phyloP scores from a whole-genome alignment of 352 stramenopile species.

The Phytophthora hybrid region DNA sequence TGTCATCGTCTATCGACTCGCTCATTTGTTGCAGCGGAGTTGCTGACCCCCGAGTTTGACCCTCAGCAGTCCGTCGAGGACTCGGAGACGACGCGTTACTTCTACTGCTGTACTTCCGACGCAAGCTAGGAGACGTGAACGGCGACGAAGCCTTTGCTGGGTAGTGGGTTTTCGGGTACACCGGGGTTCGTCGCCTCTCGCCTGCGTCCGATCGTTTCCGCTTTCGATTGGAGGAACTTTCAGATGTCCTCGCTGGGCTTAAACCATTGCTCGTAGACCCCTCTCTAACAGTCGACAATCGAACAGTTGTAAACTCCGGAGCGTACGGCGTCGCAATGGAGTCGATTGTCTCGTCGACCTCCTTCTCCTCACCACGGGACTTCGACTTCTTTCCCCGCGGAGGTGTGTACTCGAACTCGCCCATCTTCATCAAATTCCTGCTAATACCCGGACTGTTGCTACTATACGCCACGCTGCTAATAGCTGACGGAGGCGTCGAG shows the following conservation, averaged over 20 bases:
- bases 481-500: conserved; percentile 66
- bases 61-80: conserved; percentile 14
- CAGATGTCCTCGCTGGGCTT: conserved; percentile 24
- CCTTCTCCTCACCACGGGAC: conserved; percentile 22
- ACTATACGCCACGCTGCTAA: conserved; percentile 76
- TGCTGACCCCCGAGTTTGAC: conserved; percentile 13
- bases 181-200: conserved; percentile 35
- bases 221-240: conserved; percentile 50
- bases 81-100: conserved; percentile 62
- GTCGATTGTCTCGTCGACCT: conserved; percentile 33
- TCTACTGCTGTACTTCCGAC: conserved; percentile 73
- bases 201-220: conserved; percentile 47
- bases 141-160: conserved; percentile 38
- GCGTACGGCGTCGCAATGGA: conserved; percentile 58
- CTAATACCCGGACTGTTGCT: conserved; percentile 72
- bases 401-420: conserved; percentile 80
- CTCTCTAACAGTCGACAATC: conserved; percentile 28
- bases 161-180: conserved; percentile 64
- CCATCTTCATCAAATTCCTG: conserved; percentile 86
- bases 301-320: conserved; percentile 68
- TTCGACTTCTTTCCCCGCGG: conserved; percentile 45
- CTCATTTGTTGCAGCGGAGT: conserved; percentile 40
- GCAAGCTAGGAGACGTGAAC: conserved; percentile 57
- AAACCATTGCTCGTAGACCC: conserved; percentile 10
- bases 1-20: conserved; percentile 59